These are phyloP conservation scores for Pichia membranifaciens DNA, from an alignment of 805 yeast genomes.

Conservation along the genomic window DNA sequence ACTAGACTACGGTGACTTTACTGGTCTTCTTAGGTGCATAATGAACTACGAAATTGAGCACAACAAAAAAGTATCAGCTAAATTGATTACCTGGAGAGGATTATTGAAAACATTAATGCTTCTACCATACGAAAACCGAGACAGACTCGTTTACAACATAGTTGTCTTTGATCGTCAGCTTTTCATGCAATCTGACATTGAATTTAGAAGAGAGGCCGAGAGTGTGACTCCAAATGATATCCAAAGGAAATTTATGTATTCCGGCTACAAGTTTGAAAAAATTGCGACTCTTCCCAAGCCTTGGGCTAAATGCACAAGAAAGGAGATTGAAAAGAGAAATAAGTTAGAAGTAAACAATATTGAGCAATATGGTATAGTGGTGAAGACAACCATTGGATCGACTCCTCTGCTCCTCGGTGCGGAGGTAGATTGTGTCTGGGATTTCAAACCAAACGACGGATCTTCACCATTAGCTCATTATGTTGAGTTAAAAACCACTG, in stretches of 20 bases:
- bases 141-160: slow-evolving; percentile 55
- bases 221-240: slow-evolving; percentile 30
- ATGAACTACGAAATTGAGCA: slow-evolving; percentile 46
- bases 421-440: slow-evolving; percentile 89
- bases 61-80: slow-evolving; percentile 45
- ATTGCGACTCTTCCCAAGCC: slow-evolving; percentile 71
- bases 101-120: slow-evolving; percentile 68
- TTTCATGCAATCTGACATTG: slow-evolving; percentile 45
- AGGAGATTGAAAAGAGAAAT: slow-evolving; percentile 59
- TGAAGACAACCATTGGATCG: slow-evolving; percentile 77
- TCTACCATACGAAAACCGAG: slow-evolving; percentile 54
- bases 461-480: slow-evolving; percentile 61
- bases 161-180: slow-evolving; percentile 71
- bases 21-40: slow-evolving; percentile 52
- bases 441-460: slow-evolving; percentile 51
- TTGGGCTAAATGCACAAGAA: slow-evolving; percentile 62
- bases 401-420: slow-evolving; percentile 70
- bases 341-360: slow-evolving; percentile 58
- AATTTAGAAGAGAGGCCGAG: slow-evolving; percentile 27
- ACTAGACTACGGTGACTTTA: slow-evolving; percentile 48
- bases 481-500: slow-evolving; percentile 75
- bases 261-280: slow-evolving; percentile 84
- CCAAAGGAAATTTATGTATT: slow-evolving; percentile 40
- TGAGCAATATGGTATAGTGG: slow-evolving; percentile 77
- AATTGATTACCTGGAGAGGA: slow-evolving; percentile 82